A percentile compares a stretch with the other conserved stretches of the same genome.
Evolutionary conservation across 2,329 filamentous ascomycete species (phyloP).

Genomic region (Claviceps sp.): DNA sequence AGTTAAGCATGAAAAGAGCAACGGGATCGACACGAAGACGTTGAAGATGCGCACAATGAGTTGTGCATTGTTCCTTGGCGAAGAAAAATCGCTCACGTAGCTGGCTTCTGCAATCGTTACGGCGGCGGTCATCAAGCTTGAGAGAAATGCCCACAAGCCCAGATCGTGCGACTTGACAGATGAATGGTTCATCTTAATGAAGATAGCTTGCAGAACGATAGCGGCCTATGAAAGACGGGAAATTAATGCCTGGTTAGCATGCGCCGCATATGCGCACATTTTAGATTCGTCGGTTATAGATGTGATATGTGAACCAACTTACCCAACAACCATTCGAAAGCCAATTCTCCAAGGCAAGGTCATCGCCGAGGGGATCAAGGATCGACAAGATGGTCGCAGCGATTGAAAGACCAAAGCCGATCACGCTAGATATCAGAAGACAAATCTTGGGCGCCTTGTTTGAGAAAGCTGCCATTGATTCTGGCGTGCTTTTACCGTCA

Average conservation of each 20-base stretch:
- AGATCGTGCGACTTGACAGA: constrained; percentile 40
- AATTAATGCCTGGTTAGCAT: background rate
- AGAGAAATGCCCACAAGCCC: constrained; percentile 38
- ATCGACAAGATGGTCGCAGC: constrained; percentile 41
- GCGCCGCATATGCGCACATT: background rate
- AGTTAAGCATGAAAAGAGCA: constrained; percentile 35
- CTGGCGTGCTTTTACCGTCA: constrained; percentile 55
- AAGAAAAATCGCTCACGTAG: constrained; percentile 18
- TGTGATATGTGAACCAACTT: constrained; percentile 18
- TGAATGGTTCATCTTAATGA: constrained; percentile 33
- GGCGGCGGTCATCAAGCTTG: constrained; percentile 29
- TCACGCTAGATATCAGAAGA: constrained; percentile 38
- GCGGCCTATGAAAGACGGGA: constrained; percentile 25
- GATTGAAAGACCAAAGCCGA: constrained; percentile 43
- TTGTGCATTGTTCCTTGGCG: constrained; percentile 22
- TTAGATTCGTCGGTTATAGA: background rate
- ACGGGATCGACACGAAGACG: constrained; percentile 28
- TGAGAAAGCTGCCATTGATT: constrained; percentile 49
- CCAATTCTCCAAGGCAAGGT: constrained; percentile 42
- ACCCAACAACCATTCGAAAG: constrained; percentile 50
- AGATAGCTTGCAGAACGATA: constrained; percentile 37
- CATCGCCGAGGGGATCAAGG: constrained; percentile 20
- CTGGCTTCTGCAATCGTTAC: constrained; percentile 33
- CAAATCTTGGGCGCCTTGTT: constrained; percentile 41
- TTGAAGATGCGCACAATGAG: constrained; percentile 34